Evolutionary conservation across 768 basidiomycete species (phyloP).

Genomic region (Termitomyces heimii): DNA sequence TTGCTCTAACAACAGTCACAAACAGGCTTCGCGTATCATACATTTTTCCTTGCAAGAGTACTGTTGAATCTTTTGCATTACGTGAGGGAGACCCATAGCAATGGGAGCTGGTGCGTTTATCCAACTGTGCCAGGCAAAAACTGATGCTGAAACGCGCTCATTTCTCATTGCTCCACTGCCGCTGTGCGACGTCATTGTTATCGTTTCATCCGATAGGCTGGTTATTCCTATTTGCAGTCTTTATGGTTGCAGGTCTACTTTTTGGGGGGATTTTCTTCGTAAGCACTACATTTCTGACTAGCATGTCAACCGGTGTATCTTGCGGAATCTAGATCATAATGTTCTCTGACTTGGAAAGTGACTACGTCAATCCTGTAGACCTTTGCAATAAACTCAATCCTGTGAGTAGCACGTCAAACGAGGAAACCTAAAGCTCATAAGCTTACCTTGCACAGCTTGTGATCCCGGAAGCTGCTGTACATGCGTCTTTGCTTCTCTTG

Average conservation of each 20-base stretch:
- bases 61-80: neutral
- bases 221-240: constrained; percentile 94
- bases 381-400: constrained; percentile 99
- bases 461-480: constrained; percentile 90
- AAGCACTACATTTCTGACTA: constrained; percentile 27
- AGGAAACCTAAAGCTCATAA: neutral
- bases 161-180: neutral
- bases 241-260: constrained; percentile 88
- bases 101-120: constrained; percentile 6
- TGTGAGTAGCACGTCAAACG: constrained; percentile 36
- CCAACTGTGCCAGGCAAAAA: neutral
- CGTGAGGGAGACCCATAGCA: neutral
- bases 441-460: constrained; percentile 62
- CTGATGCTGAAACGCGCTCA: neutral
- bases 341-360: constrained; percentile 99
- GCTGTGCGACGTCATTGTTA: neutral
- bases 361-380: constrained; percentile 99
- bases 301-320: neutral
- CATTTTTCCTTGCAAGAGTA: neutral
- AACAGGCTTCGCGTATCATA: neutral
- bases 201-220: constrained; percentile 50
- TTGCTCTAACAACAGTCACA: neutral
- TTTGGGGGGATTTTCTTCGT: constrained; percentile 99
- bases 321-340: constrained; percentile 79
- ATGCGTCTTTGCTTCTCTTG: constrained; percentile 82